Base-by-base conservation (phyloP, 139 green algal species). In the Chloropicon primus region DNA sequence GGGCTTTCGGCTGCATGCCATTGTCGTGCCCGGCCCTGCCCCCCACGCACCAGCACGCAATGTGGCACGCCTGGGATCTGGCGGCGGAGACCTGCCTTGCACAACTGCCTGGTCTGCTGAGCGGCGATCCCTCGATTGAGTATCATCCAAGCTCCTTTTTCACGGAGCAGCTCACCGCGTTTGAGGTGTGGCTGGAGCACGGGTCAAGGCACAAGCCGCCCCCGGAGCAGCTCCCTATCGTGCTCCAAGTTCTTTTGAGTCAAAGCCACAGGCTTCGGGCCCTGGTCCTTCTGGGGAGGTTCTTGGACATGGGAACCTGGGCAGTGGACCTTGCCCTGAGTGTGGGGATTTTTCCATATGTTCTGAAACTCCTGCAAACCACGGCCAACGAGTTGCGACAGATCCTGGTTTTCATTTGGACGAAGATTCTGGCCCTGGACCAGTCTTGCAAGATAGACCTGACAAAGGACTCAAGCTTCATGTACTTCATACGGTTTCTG, bases 351-450 rank as follows among this genome's bases (percentile, higher is more conserved):
- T 99, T 99, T 84, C 95, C 95, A 2, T 99, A 99, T 81, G 94
- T 99, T 54, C 88, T 99, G 53, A 99, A 99, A 88, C 89, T 99
- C 79, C 90, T 99, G 82, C 93, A 99, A 83, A 99, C 95, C n/a
- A 97, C 90, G 1, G 90, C 90, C 28, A 25, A 83, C 0, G 95
- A 99, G 76, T 85, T 99, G 78, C 85, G 94, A 17, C 84, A 92
- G 53, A 97, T 96, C 23, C 88, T 99, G 21, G 91, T 99, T 22
- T 97, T 98, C 87, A 99, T 99, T 79, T 99, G 95, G 95, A 91
- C 93, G 78, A 99, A 99, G 83, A 96, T 99, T 28, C 84, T 99
- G 74, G 93, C 95, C 1, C 89, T 97, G 72, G 95, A 99, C 85
- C 77, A 84, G 82, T 78, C 77, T 28, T 87, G 85, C 25, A 86